Evolutionary conservation across 176 grass and related monocot species (phyloP).

Genomic region (Bolboschoenus planiculmis): DNA sequence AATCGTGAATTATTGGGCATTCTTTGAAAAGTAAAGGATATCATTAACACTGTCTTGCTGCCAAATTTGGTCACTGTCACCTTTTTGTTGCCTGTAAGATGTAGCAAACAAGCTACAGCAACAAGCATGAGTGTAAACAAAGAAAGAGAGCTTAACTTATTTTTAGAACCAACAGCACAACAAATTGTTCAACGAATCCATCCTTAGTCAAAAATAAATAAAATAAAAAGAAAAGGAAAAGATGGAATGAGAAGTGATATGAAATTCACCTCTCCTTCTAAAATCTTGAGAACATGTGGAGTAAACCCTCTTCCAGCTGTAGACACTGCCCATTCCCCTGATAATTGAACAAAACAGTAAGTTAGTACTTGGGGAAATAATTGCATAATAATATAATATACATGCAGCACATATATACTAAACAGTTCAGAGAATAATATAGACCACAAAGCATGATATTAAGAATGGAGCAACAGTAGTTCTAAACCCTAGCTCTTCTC

Average conservation of each 20-base stretch:
- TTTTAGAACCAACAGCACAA: not conserved
- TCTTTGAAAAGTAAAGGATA: not conserved
- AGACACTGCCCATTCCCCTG: slow-evolving; percentile 89
- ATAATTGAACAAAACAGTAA: slow-evolving; percentile 16
- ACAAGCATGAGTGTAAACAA: not conserved
- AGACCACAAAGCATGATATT: not conserved
- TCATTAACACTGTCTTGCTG: not conserved
- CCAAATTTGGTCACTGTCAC: not conserved
- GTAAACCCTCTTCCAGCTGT: slow-evolving; percentile 98
- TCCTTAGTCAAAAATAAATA: not conserved
- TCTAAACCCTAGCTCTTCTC: slow-evolving; percentile 9
- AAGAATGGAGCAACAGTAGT: not conserved
- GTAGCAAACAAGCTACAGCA: not conserved
- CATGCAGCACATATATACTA: not conserved
- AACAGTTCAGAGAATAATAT: not conserved
- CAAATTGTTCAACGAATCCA: not conserved
- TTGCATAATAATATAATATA: not conserved
- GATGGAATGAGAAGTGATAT: not conserved
- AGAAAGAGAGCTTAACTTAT: not conserved
- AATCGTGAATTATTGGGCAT: not conserved
- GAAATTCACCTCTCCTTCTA: slow-evolving; percentile 60
- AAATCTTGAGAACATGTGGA: slow-evolving; percentile 85
- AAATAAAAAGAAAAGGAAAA: not conserved
- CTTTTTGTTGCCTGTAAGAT: not conserved
- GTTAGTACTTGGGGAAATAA: not conserved